Evolutionary conservation across 2,329 filamentous ascomycete genomes (phyloP).

Genomic region (Fonsecaea monophora): DNA sequence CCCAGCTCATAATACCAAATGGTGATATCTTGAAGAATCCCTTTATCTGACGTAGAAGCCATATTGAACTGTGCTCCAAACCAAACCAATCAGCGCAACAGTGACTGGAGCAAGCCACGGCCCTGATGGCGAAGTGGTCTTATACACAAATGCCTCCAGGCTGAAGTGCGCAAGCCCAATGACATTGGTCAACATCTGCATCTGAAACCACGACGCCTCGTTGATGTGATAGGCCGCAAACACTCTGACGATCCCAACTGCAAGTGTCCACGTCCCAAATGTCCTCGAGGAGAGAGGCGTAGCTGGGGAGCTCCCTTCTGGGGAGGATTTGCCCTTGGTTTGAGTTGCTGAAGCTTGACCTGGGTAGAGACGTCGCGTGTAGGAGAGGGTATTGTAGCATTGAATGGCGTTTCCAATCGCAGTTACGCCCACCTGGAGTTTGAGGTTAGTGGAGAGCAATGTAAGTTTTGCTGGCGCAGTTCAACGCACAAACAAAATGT

Average conservation of each 20-base stretch:
- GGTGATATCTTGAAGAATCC: neutral
- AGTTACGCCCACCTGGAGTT: slow-evolving; percentile 74
- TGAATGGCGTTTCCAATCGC: slow-evolving; percentile 86
- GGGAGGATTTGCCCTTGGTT: slow-evolving; percentile 14
- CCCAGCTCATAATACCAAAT: neutral
- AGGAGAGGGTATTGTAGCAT: slow-evolving; percentile 78
- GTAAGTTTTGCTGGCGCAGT: slow-evolving; percentile 48
- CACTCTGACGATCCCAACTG: slow-evolving; percentile 76
- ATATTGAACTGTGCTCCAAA: slow-evolving; percentile 73
- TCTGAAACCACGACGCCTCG: slow-evolving; percentile 74
- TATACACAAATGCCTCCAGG: slow-evolving; percentile 80
- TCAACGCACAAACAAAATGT: slow-evolving; percentile 37
- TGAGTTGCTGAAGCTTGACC: slow-evolving; percentile 37
- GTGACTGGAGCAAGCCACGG: slow-evolving; percentile 66
- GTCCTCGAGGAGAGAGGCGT: slow-evolving; percentile 78
- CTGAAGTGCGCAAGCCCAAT: slow-evolving; percentile 80
- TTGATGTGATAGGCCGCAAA: slow-evolving; percentile 85
- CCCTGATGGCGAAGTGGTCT: slow-evolving; percentile 70
- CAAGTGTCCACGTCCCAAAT: slow-evolving; percentile 87
- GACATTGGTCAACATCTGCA: slow-evolving; percentile 81
- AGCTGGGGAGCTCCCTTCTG: slow-evolving; percentile 55
- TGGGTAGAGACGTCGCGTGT: slow-evolving; percentile 81
- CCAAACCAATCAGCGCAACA: slow-evolving; percentile 61
- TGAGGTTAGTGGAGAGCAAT: slow-evolving; percentile 56
- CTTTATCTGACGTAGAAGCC: slow-evolving; percentile 65